Conservation (phyloP, 768 basidiomycete genomes). For the Coprinopsis sp. region DNA sequence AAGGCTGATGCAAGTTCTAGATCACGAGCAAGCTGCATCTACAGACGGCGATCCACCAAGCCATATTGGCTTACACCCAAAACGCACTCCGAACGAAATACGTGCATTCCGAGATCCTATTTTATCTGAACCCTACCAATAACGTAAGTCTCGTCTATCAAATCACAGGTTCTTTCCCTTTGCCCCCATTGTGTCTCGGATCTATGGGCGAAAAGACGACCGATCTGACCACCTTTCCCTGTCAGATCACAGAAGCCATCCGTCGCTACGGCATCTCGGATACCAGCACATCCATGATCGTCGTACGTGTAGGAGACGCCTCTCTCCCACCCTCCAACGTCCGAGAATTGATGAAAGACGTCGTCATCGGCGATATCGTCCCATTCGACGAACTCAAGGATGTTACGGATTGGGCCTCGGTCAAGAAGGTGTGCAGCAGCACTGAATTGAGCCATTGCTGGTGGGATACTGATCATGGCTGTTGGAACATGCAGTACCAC, state of each 20-base stretch:
- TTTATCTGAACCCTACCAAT: conserved; percentile 79
- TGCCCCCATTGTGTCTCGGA: no score
- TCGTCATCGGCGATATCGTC: conserved; percentile 55
- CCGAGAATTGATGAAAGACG: conserved; percentile 48
- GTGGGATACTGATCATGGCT: background rate
- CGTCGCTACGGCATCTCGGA: conserved; percentile 81
- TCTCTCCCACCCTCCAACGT: conserved; percentile 28
- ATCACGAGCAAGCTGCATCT: conserved; percentile 78
- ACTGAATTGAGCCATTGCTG: no score
- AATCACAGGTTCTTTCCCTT: background rate
- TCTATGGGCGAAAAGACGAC: no score
- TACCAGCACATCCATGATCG: conserved; percentile 55
- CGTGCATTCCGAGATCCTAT: conserved; percentile 84
- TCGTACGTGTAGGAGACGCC: conserved; percentile 57
- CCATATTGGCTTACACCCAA: conserved; percentile 64
- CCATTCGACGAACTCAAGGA: conserved; percentile 39
- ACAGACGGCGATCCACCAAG: conserved; percentile 79
- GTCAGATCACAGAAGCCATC: conserved; percentile 84
- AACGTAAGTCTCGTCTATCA: no score
- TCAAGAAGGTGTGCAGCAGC: conserved; percentile 68
- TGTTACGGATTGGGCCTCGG: conserved; percentile 64
- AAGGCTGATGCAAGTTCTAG: conserved; percentile 35
- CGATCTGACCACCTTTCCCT: no score
- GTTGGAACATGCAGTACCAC: conserved; percentile 56
- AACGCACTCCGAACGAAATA: conserved; percentile 63